Evolutionary conservation across 257 asterid species (phyloP).

Genomic region (Salvia splendens): DNA sequence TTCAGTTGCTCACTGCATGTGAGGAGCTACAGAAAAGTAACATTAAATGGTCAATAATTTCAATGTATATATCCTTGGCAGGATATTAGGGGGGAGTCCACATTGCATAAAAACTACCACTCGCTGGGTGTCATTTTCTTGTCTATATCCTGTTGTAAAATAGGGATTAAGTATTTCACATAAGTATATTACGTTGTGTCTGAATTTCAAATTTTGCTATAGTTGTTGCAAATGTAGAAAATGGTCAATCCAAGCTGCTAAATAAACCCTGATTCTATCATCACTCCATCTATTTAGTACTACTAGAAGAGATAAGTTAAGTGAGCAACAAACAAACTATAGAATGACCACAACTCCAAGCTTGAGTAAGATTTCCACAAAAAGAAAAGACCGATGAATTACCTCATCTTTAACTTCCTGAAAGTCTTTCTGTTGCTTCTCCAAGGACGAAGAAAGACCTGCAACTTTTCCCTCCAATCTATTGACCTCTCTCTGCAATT

Average conservation of each 20-base stretch:
- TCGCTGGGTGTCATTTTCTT: neutral
- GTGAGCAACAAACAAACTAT: neutral
- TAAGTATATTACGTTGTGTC: neutral
- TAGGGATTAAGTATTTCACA: neutral
- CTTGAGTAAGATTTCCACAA: neutral
- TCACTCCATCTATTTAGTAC: neutral
- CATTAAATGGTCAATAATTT: slow-evolving; percentile 15
- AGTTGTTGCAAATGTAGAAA: neutral
- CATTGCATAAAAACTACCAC: slow-evolving; percentile 10
- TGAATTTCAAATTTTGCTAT: neutral
- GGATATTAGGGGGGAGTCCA: slow-evolving; percentile 5
- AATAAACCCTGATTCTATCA: neutral
- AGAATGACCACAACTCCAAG: neutral
- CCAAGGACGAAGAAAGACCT: slow-evolving; percentile 66
- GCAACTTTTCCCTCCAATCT: slow-evolving; percentile 77
- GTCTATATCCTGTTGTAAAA: neutral
- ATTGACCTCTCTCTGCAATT: slow-evolving; percentile 60
- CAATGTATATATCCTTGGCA: neutral
- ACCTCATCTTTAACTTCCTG: slow-evolving; percentile 66
- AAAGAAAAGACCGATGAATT: neutral
- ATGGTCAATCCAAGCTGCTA: neutral
- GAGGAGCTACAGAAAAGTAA: slow-evolving; percentile 46
- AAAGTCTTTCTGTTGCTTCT: slow-evolving; percentile 58
- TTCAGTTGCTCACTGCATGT: slow-evolving; percentile 58
- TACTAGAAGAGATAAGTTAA: neutral